phyloP scores from a whole-genome alignment of 1,139 yeast genomes.

The Pichia cactophila region DNA sequence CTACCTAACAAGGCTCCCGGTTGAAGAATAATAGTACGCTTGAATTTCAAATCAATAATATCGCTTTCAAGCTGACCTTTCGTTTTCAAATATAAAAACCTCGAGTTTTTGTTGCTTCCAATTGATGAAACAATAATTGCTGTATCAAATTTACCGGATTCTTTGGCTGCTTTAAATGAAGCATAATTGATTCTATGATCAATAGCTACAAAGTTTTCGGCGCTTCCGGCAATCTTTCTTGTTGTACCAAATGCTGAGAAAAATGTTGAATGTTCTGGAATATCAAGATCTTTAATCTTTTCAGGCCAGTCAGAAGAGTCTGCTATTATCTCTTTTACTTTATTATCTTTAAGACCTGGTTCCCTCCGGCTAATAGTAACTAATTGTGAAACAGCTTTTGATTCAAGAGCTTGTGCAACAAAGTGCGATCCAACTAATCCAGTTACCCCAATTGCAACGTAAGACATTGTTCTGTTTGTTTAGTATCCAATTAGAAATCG shows the following conservation, averaged over 20 bases:
- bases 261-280: slow-evolving; percentile 28
- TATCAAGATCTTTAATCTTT: slow-evolving; percentile 13
- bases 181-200: slow-evolving; percentile 63
- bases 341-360: slow-evolving; percentile 11
- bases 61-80: slow-evolving; percentile 64
- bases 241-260: slow-evolving; percentile 76
- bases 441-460: slow-evolving; percentile 24
- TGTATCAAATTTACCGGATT: slow-evolving; percentile 49
- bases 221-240: slow-evolving; percentile 58
- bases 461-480: slow-evolving; percentile 7
- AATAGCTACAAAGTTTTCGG: slow-evolving; percentile 54
- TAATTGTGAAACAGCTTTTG: slow-evolving; percentile 11
- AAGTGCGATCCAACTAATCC: slow-evolving; percentile 26
- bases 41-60: slow-evolving; percentile 48
- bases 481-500: not conserved
- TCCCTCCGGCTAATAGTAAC: slow-evolving; percentile 22
- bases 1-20: slow-evolving; percentile 70
- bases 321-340: slow-evolving; percentile 11
- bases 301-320: slow-evolving; percentile 22
- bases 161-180: slow-evolving; percentile 64
- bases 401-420: slow-evolving; percentile 13
- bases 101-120: slow-evolving; percentile 50
- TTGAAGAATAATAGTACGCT: slow-evolving; percentile 58
- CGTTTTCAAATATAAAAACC: slow-evolving; percentile 48
- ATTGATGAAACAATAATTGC: slow-evolving; percentile 54